Evolutionary conservation across 768 basidiomycete species (phyloP), one percentile per base, ranked within the genome.

Genomic region (Rhodotorula toruloides): DNA sequence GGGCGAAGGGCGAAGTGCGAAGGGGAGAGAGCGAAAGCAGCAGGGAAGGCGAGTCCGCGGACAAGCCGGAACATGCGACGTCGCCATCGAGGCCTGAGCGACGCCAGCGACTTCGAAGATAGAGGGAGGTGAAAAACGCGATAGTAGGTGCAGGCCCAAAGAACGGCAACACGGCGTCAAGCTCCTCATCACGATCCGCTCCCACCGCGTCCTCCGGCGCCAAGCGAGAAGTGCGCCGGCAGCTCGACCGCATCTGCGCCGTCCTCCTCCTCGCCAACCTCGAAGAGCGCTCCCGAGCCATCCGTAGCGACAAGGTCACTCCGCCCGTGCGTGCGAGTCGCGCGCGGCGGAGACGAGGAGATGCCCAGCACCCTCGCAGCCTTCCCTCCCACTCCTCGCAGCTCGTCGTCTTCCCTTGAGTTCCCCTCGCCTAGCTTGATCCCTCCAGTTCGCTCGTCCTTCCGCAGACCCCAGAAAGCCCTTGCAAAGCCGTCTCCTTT

Each of bases 391-490:
- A 27, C 56, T 25, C 32, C 34, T 32, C 52, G 34, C 32, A 53
- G 36, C 52, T 53, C 52, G 34, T n/a, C n/a, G n/a, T n/a, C n/a
- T n/a, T n/a, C 27, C 48, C 6, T 19, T 16, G 19, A 25, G 8
- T 12, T 19, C 29, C 2, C 47, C 16, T 22, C 56, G 17, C 36
- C 58, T 6, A 62, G 39, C 25, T 47, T 25, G 27, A 63, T 62
- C 43, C 62, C 61, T 8, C 65, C 63, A 53, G 48, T 46, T 19
- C 63, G 31, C 22, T 59, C 54, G 39, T 34, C 22, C 39, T 42
- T 27, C 39, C 64, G 22, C 14, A 60, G 3, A 4, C 64, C 64
- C 64, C 64, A 65, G 29, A 65, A 65, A 39, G 40, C 47, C 13
- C 34, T 34, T 19, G 58, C 64, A 5, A 65, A 54, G 21, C 64